Evolutionary conservation across 306 rosid species (phyloP), one percentile per base, ranked within the genome.

Genomic region (Arachis stenosperma): DNA sequence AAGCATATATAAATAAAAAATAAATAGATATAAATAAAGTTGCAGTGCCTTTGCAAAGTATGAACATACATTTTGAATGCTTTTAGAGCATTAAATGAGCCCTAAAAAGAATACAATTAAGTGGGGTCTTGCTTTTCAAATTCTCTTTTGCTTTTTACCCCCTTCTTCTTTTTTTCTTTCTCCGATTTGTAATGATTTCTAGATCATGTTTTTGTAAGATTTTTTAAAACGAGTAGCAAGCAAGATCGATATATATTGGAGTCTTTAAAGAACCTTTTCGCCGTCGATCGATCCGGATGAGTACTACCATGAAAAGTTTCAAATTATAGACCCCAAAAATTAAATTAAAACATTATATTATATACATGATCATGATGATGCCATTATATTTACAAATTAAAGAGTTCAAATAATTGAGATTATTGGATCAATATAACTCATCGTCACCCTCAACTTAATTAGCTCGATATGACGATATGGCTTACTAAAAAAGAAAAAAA

Each of bases 91-190:
- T 73, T 57, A 33, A 78, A 76, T 86, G 90, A 84, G 60, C 84
- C 90, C 91, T 89, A 75, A 80, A 89, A 89, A 89, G 89, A 89
- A 85, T 87, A 89, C 83, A 83, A 83, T 72, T 64, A 69, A 67
- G 85, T 77, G 92, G 88, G 87, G 85, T 88, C 87, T 14, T 76
- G 74, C 86, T 76, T 77, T 73, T 77, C 75, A 61, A 65, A 81
- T 78, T 82, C 77, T 70, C 84, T 75, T 83, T 80, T 74, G 67
- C 83, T 82, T 82, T 82, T 46, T 2, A 4, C 37, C 37, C 37
- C 37, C 37, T 44, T 11, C 12, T 60, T 76, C 81, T 51, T 68
- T 79, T 64, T 61, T 43, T 0, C 80, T 57, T 68, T 81, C 65
- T 61, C 39, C 1, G 54, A 13, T 56, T 51, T 67, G 85, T 81